phyloP scores from a whole-genome alignment of 345 rosid species.

The Rhizophora mangle region DNA sequence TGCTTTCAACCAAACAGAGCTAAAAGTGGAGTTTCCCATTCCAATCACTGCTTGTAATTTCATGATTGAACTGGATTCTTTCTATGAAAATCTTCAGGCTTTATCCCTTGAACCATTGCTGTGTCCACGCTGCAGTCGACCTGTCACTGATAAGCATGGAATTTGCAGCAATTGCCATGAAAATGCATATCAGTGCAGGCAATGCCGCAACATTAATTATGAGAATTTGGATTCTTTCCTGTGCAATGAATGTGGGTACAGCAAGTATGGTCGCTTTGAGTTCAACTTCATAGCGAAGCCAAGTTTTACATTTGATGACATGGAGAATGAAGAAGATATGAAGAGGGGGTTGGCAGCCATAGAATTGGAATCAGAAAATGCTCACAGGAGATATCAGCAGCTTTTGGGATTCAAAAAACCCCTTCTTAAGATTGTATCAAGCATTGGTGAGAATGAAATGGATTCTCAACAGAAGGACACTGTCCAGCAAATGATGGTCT shows the following conservation, averaged over 20 bases:
- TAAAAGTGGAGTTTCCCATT: conserved; percentile 95
- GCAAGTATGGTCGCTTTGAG: conserved; percentile 99
- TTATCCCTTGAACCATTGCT: conserved; percentile 94
- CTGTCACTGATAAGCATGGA: conserved; percentile 97
- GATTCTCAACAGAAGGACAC: conserved; percentile 98
- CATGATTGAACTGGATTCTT: conserved; percentile 99
- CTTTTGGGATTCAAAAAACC: conserved; percentile 99
- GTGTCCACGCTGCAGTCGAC: conserved; percentile 97
- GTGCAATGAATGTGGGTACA: conserved; percentile 97
- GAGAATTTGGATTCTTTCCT: conserved; percentile 96
- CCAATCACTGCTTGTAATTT: conserved; percentile 99
- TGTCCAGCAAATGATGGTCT: conserved; percentile 99
- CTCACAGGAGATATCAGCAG: conserved; percentile 98
- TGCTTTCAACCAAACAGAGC: conserved; percentile 93
- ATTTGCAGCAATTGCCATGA: conserved; percentile 97
- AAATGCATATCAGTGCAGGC: conserved; percentile 99
- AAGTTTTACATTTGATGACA: conserved; percentile 90
- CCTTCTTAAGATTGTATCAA: conserved; percentile 92
- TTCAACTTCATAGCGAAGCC: conserved; percentile 99
- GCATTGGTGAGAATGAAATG: conserved; percentile 98
- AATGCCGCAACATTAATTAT: conserved; percentile 96
- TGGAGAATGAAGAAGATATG: conserved; percentile 99
- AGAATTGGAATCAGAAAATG: conserved; percentile 98
- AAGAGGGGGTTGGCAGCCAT: conserved; percentile 96
- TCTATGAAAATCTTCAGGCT: conserved; percentile 99